These are phyloP conservation scores for Chalciporus pseudorubinellus DNA, from an alignment of 768 basidiomycete species.

Conservation along the genomic window DNA sequence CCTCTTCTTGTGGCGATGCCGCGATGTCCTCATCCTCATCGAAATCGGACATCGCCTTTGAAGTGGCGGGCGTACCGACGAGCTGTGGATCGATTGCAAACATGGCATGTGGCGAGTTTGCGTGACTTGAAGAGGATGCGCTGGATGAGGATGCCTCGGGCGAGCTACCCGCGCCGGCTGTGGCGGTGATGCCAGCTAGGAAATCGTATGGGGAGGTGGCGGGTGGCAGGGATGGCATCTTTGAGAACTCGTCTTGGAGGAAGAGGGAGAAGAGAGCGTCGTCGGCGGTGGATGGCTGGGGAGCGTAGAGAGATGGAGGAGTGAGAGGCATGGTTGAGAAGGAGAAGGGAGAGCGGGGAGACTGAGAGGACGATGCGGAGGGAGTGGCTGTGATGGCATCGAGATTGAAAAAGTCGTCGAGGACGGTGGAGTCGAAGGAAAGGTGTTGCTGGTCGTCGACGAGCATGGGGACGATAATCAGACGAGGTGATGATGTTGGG, in stretches of 20 bases:
- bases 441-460: constrained; percentile 38
- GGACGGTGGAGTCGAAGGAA: constrained; percentile 29
- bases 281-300: constrained; percentile 20
- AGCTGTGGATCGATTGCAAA: constrained; percentile 74
- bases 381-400: constrained; percentile 43
- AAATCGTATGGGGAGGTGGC: constrained; percentile 39
- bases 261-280: constrained; percentile 44
- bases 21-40: constrained; percentile 34
- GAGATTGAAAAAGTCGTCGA: constrained; percentile 66
- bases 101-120: constrained; percentile 30
- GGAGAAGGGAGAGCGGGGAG: constrained; percentile 41
- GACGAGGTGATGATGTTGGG: neutral
- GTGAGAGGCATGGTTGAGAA: constrained; percentile 38
- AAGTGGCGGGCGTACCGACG: constrained; percentile 59
- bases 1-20: constrained; percentile 22
- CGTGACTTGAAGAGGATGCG: constrained; percentile 11
- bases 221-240: constrained; percentile 28
- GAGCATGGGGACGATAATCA: constrained; percentile 33
- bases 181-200: constrained; percentile 29
- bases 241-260: constrained; percentile 43
- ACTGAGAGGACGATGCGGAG: constrained; percentile 37
- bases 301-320: constrained; percentile 41
- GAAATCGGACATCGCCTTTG: constrained; percentile 41
- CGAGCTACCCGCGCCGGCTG: constrained; percentile 24
- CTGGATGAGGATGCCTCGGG: constrained; percentile 19